Base-by-base conservation (phyloP, 2,329 filamentous ascomycete species). In the Acrocalymma vagum region DNA sequence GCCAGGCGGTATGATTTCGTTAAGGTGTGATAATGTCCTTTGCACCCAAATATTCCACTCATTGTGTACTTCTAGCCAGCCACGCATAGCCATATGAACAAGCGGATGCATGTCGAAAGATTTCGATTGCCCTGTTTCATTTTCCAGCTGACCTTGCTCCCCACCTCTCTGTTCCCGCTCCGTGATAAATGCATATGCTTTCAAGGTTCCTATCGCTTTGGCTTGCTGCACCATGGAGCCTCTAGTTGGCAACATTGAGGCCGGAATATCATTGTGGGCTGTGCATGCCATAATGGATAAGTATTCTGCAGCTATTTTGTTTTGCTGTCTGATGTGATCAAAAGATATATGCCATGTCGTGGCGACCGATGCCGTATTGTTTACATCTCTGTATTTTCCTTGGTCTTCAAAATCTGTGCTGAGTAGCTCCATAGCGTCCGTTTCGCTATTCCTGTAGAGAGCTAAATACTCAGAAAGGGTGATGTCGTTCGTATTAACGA, bases 291-390 rank as follows among this genome's bases (percentile, higher is more conserved):
- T 67, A 10, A 65, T 62, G 6, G 48, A 67, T 16, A 72, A 45
- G 29, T 64, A 62, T 6, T 67, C 54, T 0, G 51, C 51, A 1
- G 69, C 71, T 8, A 68, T 31, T 13, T 42, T 17, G 40, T 72
- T 38, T 1, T 47, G n/a, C 16, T 39, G 27, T 26, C 47, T 55
- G 17, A 73, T 71, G 24, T 68, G 55, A 6, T 64, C 40, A 30
- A 72, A 72, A 8, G 66, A 71, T 16, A 71, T 60, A 3, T 62
- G 49, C 66, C 58, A 72, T 16, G 64, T 72, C 3, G 50, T 62
- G 3, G 58, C 58, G 8, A 72, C 56, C 9, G 69, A 46, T n/a
- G n/a, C n/a, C n/a, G n/a, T n/a, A 35, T 70, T 71, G 32, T 56
- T 48, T 3, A 49, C 45, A 7, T 60, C 48, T 3, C 29, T 33